Percentiles rank a stretch among this genome's conserved stretches.
These are phyloP conservation scores for Syzygium aqueum DNA, from an alignment of 345 rosid genomes.

Conservation along the genomic window DNA sequence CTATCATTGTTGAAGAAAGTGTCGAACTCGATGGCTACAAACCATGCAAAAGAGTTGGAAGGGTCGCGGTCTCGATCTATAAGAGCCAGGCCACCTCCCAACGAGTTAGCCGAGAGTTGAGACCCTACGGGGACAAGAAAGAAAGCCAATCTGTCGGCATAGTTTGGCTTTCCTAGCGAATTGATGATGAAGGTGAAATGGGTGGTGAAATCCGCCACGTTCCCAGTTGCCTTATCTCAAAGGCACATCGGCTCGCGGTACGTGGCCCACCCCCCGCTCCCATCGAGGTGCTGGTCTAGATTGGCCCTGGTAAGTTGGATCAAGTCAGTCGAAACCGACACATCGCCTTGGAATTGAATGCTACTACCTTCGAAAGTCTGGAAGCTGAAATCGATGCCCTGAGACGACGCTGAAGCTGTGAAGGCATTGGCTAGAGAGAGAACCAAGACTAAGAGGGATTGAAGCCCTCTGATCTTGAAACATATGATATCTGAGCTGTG, in stretches of 20 bases:
- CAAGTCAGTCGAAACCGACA: too few relatives aligned
- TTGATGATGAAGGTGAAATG: constrained; percentile 1
- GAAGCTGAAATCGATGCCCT: too few relatives aligned
- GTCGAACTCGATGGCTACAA: constrained; percentile 14
- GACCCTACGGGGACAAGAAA: background rate
- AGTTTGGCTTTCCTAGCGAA: fast-evolving
- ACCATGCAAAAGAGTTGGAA: background rate
- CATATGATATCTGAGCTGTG: too few relatives aligned
- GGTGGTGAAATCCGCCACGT: background rate
- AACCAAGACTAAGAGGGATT: too few relatives aligned
- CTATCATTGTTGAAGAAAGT: background rate
- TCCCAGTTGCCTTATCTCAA: background rate
- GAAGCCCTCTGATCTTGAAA: too few relatives aligned
- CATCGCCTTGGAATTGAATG: too few relatives aligned
- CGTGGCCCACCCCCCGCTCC: background rate
- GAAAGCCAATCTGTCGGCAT: constrained; percentile 4
- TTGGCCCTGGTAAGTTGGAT: background rate
- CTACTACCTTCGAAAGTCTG: too few relatives aligned
- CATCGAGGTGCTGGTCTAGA: too few relatives aligned
- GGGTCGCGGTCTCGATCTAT: background rate
- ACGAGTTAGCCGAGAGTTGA: background rate
- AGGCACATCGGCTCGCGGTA: background rate
- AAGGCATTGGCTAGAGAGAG: too few relatives aligned
- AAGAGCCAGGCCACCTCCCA: background rate
- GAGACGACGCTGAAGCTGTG: too few relatives aligned